Evolutionary conservation across 345 rosid species (phyloP).

Genomic region (Kernera saxatilis): DNA sequence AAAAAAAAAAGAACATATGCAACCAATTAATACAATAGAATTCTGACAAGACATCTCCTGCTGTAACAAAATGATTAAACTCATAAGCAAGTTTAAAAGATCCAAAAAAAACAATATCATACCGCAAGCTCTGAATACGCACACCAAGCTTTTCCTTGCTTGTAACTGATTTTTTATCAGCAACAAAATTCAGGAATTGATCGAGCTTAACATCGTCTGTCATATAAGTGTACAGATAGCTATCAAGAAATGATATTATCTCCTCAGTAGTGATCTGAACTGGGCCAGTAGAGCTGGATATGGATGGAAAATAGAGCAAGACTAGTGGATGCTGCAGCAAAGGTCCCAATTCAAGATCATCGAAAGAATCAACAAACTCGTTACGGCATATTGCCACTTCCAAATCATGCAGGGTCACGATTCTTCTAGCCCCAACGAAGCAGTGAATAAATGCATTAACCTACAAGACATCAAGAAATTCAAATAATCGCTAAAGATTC

Average conservation of each 20-base stretch:
- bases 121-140: conserved; percentile 75
- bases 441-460: conserved; percentile 86
- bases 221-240: conserved; percentile 34
- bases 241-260: conserved; percentile 46
- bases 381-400: conserved; percentile 60
- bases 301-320: conserved; percentile 53
- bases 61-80: background rate
- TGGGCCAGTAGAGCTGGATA: conserved; percentile 37
- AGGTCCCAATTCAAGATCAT: conserved; percentile 74
- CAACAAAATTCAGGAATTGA: conserved; percentile 67
- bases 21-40: background rate
- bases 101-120: conserved; percentile 16
- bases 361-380: conserved; percentile 61
- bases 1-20: background rate
- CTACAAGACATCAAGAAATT: conserved; percentile 31
- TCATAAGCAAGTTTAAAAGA: background rate
- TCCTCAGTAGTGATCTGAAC: conserved; percentile 60
- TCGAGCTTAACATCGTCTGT: conserved; percentile 40
- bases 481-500: background rate
- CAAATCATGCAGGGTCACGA: conserved; percentile 73
- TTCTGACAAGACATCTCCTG: background rate
- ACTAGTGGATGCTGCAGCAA: conserved; percentile 62
- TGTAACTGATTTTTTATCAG: conserved; percentile 41
- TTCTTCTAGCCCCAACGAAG: conserved; percentile 59
- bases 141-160: conserved; percentile 71